phyloP scores from a whole-genome alignment of 2,329 filamentous ascomycete genomes.

The Pyricularia grisea region DNA sequence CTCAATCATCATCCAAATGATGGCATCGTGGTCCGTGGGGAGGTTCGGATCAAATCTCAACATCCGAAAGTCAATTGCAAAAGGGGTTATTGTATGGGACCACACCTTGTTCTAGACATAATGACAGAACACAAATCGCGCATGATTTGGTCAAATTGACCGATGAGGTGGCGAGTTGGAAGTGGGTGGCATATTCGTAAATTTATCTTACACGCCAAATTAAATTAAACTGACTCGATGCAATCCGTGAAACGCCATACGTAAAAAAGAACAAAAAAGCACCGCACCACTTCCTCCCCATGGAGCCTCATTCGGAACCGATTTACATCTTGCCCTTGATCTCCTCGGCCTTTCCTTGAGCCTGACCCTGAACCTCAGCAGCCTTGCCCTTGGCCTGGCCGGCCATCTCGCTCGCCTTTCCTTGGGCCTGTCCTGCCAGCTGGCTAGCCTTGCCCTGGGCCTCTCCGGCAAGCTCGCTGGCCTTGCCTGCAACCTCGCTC shows the following conservation, averaged over 20 bases:
- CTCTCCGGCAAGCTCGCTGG: conserved; percentile 23
- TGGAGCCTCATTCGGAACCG: neutral
- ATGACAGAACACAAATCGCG: neutral
- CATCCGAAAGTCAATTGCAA: neutral
- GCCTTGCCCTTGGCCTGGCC: conserved; percentile 24
- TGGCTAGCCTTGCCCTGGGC: conserved; percentile 19
- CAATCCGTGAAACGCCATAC: neutral
- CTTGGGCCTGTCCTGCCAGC: conserved; percentile 16
- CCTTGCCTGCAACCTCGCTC: conserved; percentile 29
- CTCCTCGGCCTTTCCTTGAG: conserved; percentile 32
- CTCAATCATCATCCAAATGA: neutral
- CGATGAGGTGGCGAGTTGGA: neutral
- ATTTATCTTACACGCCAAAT: neutral
- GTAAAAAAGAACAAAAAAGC: neutral
- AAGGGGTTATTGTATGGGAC: neutral
- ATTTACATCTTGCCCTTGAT: conserved; percentile 20
- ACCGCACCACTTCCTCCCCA: neutral
- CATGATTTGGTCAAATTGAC: neutral
- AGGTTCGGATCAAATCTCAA: neutral
- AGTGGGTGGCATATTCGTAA: neutral
- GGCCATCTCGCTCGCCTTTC: conserved; percentile 27
- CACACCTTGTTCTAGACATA: neutral
- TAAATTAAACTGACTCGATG: neutral
- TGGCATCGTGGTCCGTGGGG: neutral
- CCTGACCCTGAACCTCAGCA: conserved; percentile 27